Conservation (phyloP, 345 rosid species). For the Cochlearia excelsa region DNA sequence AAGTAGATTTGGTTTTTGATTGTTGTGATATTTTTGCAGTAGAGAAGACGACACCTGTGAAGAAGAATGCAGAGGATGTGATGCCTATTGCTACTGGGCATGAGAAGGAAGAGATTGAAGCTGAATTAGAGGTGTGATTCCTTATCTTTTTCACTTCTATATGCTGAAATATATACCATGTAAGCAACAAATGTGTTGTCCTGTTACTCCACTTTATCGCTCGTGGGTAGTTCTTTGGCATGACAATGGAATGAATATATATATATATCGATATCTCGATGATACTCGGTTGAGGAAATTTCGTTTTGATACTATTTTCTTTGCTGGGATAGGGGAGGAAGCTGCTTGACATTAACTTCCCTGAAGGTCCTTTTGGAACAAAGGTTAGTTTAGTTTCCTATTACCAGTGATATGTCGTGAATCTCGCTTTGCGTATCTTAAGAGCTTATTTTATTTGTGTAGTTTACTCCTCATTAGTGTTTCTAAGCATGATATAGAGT, state of each 20-base stretch:
- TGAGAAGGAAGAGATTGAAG: conserved; percentile 77
- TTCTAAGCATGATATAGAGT: not conserved
- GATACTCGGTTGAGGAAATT: not conserved
- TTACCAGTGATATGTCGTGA: conserved; percentile 1
- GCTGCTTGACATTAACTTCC: conserved; percentile 63
- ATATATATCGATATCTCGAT: not conserved
- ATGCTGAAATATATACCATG: not conserved
- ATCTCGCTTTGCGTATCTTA: conserved; percentile 1
- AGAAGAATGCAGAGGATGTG: conserved; percentile 58
- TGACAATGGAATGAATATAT: not conserved
- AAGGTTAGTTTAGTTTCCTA: conserved; percentile 52
- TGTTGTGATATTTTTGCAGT: conserved; percentile 24
- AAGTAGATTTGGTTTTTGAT: conserved; percentile 1
- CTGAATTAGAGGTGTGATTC: conserved; percentile 55
- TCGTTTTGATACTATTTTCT: not conserved
- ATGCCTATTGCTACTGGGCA: conserved; percentile 89
- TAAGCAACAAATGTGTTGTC: not conserved
- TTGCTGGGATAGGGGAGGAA: conserved; percentile 55
- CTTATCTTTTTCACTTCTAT: not conserved
- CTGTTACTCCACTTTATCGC: not conserved
- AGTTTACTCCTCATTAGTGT: not conserved
- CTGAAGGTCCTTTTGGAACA: conserved; percentile 88
- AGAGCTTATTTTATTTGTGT: not conserved
- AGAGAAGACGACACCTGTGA: not conserved
- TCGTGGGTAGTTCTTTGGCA: not conserved